These are phyloP conservation scores for Seiridium unicorne DNA, from an alignment of 2,329 filamentous ascomycete genomes.

Conservation along the genomic window DNA sequence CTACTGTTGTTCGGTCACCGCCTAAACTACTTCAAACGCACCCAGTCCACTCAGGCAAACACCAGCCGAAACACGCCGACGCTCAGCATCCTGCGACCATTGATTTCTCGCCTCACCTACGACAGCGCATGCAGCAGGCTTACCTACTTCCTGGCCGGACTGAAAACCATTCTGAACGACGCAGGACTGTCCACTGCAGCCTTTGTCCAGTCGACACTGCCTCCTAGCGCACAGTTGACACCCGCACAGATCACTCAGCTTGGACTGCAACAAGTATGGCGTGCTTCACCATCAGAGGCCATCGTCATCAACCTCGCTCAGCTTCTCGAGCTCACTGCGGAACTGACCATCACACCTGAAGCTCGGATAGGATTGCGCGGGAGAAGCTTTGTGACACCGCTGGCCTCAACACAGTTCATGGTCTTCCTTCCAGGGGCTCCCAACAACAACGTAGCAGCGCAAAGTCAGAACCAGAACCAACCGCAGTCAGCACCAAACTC, in stretches of 20 bases:
- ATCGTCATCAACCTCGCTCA: slow-evolving; percentile 43
- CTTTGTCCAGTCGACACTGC: neutral
- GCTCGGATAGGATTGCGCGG: slow-evolving; percentile 41
- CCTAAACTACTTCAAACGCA: slow-evolving; percentile 68
- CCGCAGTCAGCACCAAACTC: slow-evolving; percentile 18
- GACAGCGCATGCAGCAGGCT: slow-evolving; percentile 37
- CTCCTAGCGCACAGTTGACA: slow-evolving; percentile 22
- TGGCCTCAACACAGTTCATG: slow-evolving; percentile 44
- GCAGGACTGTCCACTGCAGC: slow-evolving; percentile 36
- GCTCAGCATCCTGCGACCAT: slow-evolving; percentile 49
- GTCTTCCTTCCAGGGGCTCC: slow-evolving; percentile 23
- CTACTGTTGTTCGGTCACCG: slow-evolving; percentile 78
- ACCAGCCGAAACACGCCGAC: slow-evolving; percentile 37
- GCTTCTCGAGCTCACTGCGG: slow-evolving; percentile 39
- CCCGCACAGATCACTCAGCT: slow-evolving; percentile 18
- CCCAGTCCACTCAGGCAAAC: slow-evolving; percentile 35
- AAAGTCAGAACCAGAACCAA: neutral
- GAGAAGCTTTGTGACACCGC: slow-evolving; percentile 41
- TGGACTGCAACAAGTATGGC: slow-evolving; percentile 25
- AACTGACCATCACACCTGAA: slow-evolving; percentile 44
- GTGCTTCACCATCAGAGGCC: slow-evolving; percentile 39
- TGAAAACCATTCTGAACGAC: slow-evolving; percentile 42
- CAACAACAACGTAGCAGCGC: neutral
- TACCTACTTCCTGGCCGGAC: slow-evolving; percentile 38
- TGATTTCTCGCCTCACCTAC: slow-evolving; percentile 49